Conservation (phyloP, 75 land plant genomes). For the Pinus albicaulis region DNA sequence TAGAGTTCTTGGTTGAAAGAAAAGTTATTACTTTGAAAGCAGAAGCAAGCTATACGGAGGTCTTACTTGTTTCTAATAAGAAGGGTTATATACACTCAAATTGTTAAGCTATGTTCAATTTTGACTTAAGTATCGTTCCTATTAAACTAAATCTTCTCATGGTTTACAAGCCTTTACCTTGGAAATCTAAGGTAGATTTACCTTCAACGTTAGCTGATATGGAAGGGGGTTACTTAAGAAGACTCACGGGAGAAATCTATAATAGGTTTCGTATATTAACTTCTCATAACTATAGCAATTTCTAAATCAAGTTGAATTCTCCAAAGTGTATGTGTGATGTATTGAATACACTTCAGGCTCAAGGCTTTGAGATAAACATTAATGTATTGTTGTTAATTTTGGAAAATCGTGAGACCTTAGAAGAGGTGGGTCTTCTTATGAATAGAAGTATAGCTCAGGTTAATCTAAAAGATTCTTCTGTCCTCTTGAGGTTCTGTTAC, state of each 20-base stretch:
- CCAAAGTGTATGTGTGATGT: background rate
- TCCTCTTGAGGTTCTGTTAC: conserved; percentile 11
- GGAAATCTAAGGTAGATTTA: background rate
- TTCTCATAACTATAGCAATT: conserved; percentile 1
- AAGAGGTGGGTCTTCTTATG: conserved; percentile 9
- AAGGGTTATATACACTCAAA: background rate
- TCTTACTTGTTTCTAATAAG: background rate
- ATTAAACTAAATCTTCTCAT: conserved; percentile 11
- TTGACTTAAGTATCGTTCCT: background rate
- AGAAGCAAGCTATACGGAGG: background rate
- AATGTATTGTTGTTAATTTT: background rate
- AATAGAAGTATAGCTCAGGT: background rate
- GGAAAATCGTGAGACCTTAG: conserved; percentile 4
- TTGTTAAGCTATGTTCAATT: conserved; percentile 1
- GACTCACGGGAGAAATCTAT: background rate
- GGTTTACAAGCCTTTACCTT: background rate
- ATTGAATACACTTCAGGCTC: conserved; percentile 5
- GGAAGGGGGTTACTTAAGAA: conserved; percentile 9
- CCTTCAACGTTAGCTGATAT: background rate
- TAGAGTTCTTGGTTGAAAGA: conserved; percentile 10
- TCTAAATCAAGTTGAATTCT: background rate
- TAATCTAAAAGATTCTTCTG: background rate
- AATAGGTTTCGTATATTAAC: conserved; percentile 4
- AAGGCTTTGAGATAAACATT: conserved; percentile 1
- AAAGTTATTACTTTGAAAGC: background rate